Base-by-base conservation (phyloP, 2,329 filamentous ascomycete species). In the Trichoderma arundinaceum region DNA sequence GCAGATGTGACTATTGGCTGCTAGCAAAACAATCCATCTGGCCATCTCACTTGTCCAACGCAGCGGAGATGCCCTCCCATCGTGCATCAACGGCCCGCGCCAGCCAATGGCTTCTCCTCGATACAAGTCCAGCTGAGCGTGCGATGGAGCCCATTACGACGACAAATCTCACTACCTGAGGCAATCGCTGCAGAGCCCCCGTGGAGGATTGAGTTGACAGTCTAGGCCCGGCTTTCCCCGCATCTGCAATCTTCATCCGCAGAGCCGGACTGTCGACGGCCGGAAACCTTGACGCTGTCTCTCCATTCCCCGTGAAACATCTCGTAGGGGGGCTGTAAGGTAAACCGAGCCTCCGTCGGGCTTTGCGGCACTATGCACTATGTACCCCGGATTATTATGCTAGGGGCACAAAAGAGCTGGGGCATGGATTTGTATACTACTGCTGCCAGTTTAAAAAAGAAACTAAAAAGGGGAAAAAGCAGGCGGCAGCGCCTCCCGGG, bases 181-280 rank as follows among this genome's bases (percentile, higher is more conserved):
- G n/a, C n/a, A n/a, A n/a, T n/a, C n/a, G n/a, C n/a, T n/a, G n/a
- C n/a, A n/a, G n/a, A n/a, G n/a, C n/a, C n/a, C n/a, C n/a, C n/a
- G n/a, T n/a, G n/a, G n/a, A n/a, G n/a, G n/a, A n/a, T n/a, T n/a
- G n/a, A n/a, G n/a, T n/a, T n/a, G n/a, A n/a, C n/a, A n/a, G n/a
- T 49, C 44, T 61, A 52, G 38, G 22, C 46, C 22, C 35, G 22
- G 48, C 22, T 43, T 52, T 32, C 58, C 58, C 58, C 58, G 58
- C 58, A 61, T 61, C 22, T 43, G 17, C 3, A 61, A 52, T 61
- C 46, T 41, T 17, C 58, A 33, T 61, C 58, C 58, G 58, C 38
- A 61, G 38, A 19, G 46, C 58, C 58, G 58, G 58, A 52, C 58
- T 19, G 7, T 44, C 32, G 44, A 39, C 13, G 57, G 44, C 43